Conservation (phyloP, 192 early-diverging fungal species). For the Backusella tarrabulga region DNA sequence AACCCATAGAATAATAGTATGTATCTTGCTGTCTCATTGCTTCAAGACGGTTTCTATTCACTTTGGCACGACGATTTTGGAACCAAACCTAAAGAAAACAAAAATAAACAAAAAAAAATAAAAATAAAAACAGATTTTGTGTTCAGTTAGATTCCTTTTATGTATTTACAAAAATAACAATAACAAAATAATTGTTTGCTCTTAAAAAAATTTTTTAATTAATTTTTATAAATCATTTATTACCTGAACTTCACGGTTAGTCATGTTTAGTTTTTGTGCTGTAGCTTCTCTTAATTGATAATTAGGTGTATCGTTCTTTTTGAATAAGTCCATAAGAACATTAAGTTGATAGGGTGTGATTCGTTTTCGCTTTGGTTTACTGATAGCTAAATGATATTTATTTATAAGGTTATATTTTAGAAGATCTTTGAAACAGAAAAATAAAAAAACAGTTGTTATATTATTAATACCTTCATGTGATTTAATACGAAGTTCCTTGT, state of each 20-base stretch:
- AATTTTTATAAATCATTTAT: constrained; percentile 7
- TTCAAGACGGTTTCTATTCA: constrained; percentile 51
- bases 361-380: constrained; percentile 74
- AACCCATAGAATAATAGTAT: not conserved
- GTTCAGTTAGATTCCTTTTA: constrained; percentile 10
- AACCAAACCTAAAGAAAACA: constrained; percentile 67
- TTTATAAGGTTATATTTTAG: constrained; percentile 2
- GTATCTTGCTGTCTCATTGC: constrained; percentile 2
- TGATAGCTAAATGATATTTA: constrained; percentile 11
- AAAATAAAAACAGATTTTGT: constrained; percentile 17
- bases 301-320: constrained; percentile 73
- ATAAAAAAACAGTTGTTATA: not conserved
- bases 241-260: constrained; percentile 80
- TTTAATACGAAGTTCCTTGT: constrained; percentile 17
- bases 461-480: constrained; percentile 22
- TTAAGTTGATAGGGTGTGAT: constrained; percentile 75
- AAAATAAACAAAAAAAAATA: constrained; percentile 14
- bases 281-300: constrained; percentile 74
- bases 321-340: constrained; percentile 67
- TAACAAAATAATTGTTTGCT: not conserved
- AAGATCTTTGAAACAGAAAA: not conserved
- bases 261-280: constrained; percentile 72
- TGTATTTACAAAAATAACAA: not conserved
- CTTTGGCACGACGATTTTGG: constrained; percentile 83
- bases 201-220: constrained; percentile 3